Base-by-base conservation (phyloP, 1,284 basidiomycete genomes). In the Trichosporon asahii region DNA sequence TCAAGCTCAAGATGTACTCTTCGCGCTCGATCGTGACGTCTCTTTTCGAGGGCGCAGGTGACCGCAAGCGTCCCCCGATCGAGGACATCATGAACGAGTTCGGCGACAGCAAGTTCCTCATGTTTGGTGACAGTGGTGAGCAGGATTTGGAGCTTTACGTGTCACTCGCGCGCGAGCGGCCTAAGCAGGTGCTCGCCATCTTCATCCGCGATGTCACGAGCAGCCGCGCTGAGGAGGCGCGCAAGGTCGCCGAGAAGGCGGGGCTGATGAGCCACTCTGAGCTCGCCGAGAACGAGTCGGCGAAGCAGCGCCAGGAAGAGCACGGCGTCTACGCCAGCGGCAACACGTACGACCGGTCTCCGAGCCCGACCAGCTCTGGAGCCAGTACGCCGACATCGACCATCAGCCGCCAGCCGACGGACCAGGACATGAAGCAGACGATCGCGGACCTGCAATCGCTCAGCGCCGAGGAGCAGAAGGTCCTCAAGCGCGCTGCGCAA, bases 101-200 rank as follows among this genome's bases (percentile, higher is more conserved):
- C 79, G 88, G 88, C 0, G 85, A 89, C 57, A 88, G 90, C 2
- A 86, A 84, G 23, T 96, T 97, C 82, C 84, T 97, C 76, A 87
- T 95, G 64, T 86, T 96, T 35, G 94, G 94, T 8, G 94, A 96
- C 80, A 89, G 89, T 0, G 93, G 92, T 40, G 93, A 95, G 79
- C 93, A 94, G 76, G 94, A 95, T 81, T 84, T 95, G 49, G 92
- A 95, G 80, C 85, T 95, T 2, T 95, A 95, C 79, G 85, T 90
- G 8, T 84, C 87, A 70, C 78, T 94, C 23, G 92, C 93, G 0
- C 81, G 83, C 23, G 89, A 92, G 70, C 86, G 89, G 18, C 90
- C 91, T 0, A 53, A 78, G 12, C 81, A 82, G 70, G 76, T 85
- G 46, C 81, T 89, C 3, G 91, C 86, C 2, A 87, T 95, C 53